phyloP scores from a whole-genome alignment of 768 basidiomycete genomes.

The Tubosaeta brunneosetosa region DNA sequence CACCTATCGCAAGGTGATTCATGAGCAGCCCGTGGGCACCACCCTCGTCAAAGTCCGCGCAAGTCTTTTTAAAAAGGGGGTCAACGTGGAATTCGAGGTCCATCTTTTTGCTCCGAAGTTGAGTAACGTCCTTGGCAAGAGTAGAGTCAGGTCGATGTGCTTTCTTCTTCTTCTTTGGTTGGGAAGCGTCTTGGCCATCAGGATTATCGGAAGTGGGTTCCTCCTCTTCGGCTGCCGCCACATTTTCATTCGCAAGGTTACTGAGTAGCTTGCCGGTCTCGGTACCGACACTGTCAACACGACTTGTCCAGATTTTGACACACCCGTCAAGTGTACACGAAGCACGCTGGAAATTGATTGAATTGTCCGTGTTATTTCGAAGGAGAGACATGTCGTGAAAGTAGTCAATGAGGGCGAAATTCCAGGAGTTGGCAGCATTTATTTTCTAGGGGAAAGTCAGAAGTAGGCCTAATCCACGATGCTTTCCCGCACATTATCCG shows the following conservation, averaged over 20 bases:
- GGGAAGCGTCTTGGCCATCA: constrained; percentile 61
- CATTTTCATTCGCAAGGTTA: constrained; percentile 71
- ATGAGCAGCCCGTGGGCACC: constrained; percentile 93
- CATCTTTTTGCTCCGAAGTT: constrained; percentile 85
- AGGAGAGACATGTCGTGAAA: constrained; percentile 97
- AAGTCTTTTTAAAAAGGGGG: constrained; percentile 96
- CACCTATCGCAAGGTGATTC: constrained; percentile 85
- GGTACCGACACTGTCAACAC: constrained; percentile 94
- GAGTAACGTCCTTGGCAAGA: constrained; percentile 78
- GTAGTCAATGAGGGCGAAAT: constrained; percentile 96
- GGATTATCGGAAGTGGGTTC: constrained; percentile 56
- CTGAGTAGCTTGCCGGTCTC: constrained; percentile 94
- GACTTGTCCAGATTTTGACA: constrained; percentile 98
- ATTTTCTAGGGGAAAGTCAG: constrained; percentile 73
- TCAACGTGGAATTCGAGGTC: constrained; percentile 96
- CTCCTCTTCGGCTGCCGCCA: constrained; percentile 53
- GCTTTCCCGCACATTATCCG: constrained; percentile 76
- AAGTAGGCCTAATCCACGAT: not conserved
- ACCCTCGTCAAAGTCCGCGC: constrained; percentile 97
- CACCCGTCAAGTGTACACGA: constrained; percentile 97
- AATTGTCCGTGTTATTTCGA: constrained; percentile 88
- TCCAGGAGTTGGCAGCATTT: constrained; percentile 96
- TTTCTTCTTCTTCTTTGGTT: constrained; percentile 57
- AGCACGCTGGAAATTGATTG: constrained; percentile 99
- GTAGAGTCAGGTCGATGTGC: constrained; percentile 72